Conservation (phyloP, 345 rosid species). For the Nasturtium officinale region DNA sequence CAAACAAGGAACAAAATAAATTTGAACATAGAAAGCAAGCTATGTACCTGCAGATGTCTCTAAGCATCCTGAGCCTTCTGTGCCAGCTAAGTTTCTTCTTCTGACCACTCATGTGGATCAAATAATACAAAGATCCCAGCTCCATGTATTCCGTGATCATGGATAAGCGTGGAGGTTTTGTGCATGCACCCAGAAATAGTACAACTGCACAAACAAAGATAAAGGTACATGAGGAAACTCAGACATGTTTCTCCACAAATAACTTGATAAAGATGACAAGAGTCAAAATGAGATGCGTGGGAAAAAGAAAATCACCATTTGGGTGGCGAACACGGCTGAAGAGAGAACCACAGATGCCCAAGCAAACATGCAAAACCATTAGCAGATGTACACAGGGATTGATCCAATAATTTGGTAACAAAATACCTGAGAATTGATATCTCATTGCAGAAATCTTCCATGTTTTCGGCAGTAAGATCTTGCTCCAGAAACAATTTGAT, state of each 20-base stretch:
- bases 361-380: constrained; percentile 37
- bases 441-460: constrained; percentile 99
- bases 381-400: constrained; percentile 41
- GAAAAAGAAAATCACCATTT: constrained; percentile 61
- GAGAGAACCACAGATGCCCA: constrained; percentile 44
- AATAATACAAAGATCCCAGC: constrained; percentile 83
- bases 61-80: constrained; percentile 80
- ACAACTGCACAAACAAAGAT: constrained; percentile 65
- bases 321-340: constrained; percentile 98
- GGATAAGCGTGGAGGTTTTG: constrained; percentile 88
- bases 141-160: constrained; percentile 99
- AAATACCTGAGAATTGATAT: constrained; percentile 90
- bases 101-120: constrained; percentile 95
- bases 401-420: constrained; percentile 24
- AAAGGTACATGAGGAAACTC: constrained; percentile 15
- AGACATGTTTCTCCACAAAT: constrained; percentile 18
- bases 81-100: constrained; percentile 93
- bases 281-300: neutral
- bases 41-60: constrained; percentile 93
- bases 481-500: constrained; percentile 96
- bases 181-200: constrained; percentile 97
- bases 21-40: constrained; percentile 11
- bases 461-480: constrained; percentile 95
- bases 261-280: constrained; percentile 5
- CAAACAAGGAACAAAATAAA: neutral